A percentile compares a stretch with the other conserved stretches of the same genome.
Evolutionary conservation across 805 yeast genomes (phyloP).

Genomic region (Yarrowia alimentaria): DNA sequence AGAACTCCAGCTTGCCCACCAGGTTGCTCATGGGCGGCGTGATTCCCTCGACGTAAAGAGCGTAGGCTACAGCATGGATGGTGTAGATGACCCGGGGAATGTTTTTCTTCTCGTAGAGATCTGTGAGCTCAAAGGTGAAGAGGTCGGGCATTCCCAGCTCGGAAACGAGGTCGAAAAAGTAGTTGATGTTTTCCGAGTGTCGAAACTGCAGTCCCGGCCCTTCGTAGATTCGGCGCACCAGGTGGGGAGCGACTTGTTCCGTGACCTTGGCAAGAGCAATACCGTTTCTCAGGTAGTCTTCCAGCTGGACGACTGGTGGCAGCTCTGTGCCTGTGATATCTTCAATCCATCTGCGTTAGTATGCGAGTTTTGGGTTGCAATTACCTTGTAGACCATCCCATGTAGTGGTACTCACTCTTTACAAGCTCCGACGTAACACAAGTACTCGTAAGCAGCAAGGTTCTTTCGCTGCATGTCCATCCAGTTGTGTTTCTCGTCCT

Average conservation of each 20-base stretch:
- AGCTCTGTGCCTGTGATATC: constrained; percentile 56
- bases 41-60: constrained; percentile 55
- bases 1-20: constrained; percentile 60
- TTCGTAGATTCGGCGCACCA: constrained; percentile 53
- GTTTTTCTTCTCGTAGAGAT: constrained; percentile 85
- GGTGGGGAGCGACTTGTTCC: constrained; percentile 64
- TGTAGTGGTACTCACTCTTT: constrained; percentile 49
- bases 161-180: constrained; percentile 67
- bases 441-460: constrained; percentile 65
- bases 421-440: constrained; percentile 79
- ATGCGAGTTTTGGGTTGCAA: too few species aligned
- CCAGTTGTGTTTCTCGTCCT: constrained; percentile 37
- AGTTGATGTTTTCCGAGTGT: constrained; percentile 89
- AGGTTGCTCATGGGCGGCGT: constrained; percentile 63
- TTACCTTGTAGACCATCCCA: too few species aligned
- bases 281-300: constrained; percentile 76
- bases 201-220: constrained; percentile 73
- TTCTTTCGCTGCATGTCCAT: constrained; percentile 46
- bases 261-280: constrained; percentile 79
- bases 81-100: constrained; percentile 93
- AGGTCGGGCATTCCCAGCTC: constrained; percentile 77
- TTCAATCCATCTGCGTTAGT: constrained; percentile 59
- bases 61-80: constrained; percentile 79
- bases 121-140: constrained; percentile 88
- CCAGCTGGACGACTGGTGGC: constrained; percentile 57